Percentiles rank a stretch among this genome's conserved stretches.
Conservation (phyloP, 2,329 filamentous ascomycete species). For the Arachnomyces sp. region DNA sequence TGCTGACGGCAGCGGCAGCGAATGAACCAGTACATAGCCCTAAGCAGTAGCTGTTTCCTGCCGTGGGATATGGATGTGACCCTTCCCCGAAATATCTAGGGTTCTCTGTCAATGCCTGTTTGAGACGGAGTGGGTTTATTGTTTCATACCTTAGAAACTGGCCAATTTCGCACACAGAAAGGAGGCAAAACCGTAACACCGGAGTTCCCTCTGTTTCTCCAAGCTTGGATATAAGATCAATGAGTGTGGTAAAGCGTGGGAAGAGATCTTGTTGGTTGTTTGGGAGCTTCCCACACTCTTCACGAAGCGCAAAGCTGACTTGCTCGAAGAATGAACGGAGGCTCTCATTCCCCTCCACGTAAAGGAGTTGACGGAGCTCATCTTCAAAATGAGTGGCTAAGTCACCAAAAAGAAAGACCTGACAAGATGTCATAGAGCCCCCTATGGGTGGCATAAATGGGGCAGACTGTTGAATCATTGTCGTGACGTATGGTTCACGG, state of each 20-base stretch:
- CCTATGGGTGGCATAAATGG: no score
- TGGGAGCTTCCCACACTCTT: not conserved
- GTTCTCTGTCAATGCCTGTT: not conserved
- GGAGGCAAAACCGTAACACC: slow-evolving; percentile 6
- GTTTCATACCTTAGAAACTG: slow-evolving; percentile 8
- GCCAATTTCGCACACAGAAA: slow-evolving; percentile 9
- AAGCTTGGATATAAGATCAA: slow-evolving; percentile 4
- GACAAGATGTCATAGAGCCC: no score
- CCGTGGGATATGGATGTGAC: slow-evolving; percentile 5
- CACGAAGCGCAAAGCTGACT: not conserved
- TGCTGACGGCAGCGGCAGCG: slow-evolving; percentile 13
- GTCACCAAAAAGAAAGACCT: no score
- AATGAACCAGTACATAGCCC: slow-evolving; percentile 14
- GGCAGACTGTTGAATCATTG: no score
- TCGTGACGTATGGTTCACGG: no score
- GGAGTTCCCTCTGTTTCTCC: slow-evolving; percentile 1
- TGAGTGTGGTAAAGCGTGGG: slow-evolving; percentile 5
- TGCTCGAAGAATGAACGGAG: slow-evolving; percentile 5
- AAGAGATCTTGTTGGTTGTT: slow-evolving; percentile 3
- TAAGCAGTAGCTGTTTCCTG: slow-evolving; percentile 6
- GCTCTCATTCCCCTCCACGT: slow-evolving; percentile 1
- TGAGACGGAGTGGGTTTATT: no score
- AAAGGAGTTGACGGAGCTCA: slow-evolving; percentile 2
- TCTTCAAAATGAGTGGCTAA: no score
- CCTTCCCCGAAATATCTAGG: slow-evolving; percentile 5